Conservation (phyloP, 148 eudicot species). For the Dianthus caryophyllus region DNA sequence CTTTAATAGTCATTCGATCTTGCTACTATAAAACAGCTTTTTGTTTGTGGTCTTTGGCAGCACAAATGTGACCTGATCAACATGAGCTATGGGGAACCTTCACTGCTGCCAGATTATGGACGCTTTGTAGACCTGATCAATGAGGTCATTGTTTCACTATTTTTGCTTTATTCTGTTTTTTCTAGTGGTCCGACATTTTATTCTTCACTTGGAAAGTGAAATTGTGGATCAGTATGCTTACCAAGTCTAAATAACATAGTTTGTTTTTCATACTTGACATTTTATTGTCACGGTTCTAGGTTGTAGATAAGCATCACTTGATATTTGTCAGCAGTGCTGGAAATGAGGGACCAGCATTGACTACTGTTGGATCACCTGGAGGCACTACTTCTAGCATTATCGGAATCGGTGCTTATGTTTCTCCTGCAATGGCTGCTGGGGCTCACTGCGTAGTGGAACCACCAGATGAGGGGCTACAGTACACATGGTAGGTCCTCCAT, state of each 20-base stretch:
- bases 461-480: conserved; percentile 89
- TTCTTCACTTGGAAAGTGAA: conserved; percentile 7
- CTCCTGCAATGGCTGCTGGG: conserved; percentile 99
- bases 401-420: conserved; percentile 98
- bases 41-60: conserved; percentile 37
- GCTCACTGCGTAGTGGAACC: conserved; percentile 82
- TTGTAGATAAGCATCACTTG: conserved; percentile 75
- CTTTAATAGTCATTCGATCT: conserved; percentile 9
- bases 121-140: conserved; percentile 95
- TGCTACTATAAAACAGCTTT: not conserved
- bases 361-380: conserved; percentile 97
- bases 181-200: not conserved
- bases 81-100: conserved; percentile 97
- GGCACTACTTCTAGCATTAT: conserved; percentile 96
- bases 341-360: conserved; percentile 91
- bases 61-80: conserved; percentile 98
- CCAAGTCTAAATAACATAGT: not conserved
- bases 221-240: not conserved
- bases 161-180: not conserved
- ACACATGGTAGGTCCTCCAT: conserved; percentile 70
- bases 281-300: conserved; percentile 38
- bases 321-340: conserved; percentile 95
- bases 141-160: conserved; percentile 45
- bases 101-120: conserved; percentile 90
- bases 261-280: not conserved